A percentile compares a stretch with the other conserved stretches of the same genome.
These are phyloP conservation scores for Brassica hybrid DNA, from an alignment of 441 rosid genomes.

Conservation along the genomic window DNA sequence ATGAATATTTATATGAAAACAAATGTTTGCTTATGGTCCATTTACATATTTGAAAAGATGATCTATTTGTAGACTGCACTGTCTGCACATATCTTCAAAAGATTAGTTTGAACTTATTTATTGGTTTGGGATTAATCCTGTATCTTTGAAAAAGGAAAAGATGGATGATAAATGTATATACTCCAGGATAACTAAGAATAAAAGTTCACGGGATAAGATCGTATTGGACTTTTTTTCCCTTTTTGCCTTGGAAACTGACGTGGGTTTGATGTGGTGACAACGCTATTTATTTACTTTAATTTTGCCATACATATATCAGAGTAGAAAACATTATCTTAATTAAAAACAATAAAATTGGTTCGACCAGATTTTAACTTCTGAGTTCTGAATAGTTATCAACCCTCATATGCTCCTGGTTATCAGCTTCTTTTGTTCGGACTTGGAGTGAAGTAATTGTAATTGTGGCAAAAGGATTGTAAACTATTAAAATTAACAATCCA, in stretches of 20 bases:
- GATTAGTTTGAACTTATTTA: too few relatives aligned
- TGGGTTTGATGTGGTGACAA: slow-evolving; percentile 12
- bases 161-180: neutral
- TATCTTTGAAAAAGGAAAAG: too few relatives aligned
- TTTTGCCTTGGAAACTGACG: slow-evolving; percentile 1
- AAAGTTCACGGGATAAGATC: slow-evolving; percentile 21
- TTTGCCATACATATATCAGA: neutral
- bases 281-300: neutral
- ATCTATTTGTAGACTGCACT: too few relatives aligned
- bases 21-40: too few relatives aligned
- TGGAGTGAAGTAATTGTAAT: neutral
- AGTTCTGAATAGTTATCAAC: neutral
- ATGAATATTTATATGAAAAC: too few relatives aligned
- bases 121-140: too few relatives aligned
- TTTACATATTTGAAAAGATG: too few relatives aligned
- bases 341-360: neutral
- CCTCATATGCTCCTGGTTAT: neutral
- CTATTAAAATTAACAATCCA: neutral
- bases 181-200: slow-evolving; percentile 13
- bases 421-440: neutral
- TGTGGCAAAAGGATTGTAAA: neutral
- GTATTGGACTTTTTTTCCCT: neutral
- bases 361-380: neutral
- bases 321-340: neutral
- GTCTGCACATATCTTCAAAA: too few relatives aligned